Evolutionary conservation across 495 filamentous ascomycete genomes (phyloP).

Genomic region (Hyaloscypha variabilis): DNA sequence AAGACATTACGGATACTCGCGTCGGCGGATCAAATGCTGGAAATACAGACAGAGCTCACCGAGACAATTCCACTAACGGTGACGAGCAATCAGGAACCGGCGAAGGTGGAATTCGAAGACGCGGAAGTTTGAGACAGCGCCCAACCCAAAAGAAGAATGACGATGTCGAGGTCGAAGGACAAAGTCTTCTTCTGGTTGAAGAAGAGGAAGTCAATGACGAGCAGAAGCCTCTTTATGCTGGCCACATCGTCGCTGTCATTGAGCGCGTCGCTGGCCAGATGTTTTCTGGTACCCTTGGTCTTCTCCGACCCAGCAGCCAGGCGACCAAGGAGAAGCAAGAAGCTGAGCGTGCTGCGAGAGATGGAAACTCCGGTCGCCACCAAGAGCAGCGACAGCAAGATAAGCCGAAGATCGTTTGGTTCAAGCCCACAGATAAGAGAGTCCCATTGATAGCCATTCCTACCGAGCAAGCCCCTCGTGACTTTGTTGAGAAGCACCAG

Average conservation of each 20-base stretch:
- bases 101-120: constrained; percentile 83
- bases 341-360: constrained; percentile 89
- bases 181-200: constrained; percentile 93
- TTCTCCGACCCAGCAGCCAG: constrained; percentile 95
- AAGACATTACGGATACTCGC: constrained; percentile 93
- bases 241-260: constrained; percentile 95
- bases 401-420: constrained; percentile 99
- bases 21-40: constrained; percentile 70
- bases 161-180: constrained; percentile 97
- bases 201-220: constrained; percentile 99
- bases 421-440: constrained; percentile 98
- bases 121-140: constrained; percentile 92
- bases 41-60: constrained; percentile 61
- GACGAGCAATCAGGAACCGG: constrained; percentile 63
- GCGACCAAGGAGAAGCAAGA: constrained; percentile 99
- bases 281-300: constrained; percentile 95
- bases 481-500: constrained; percentile 98
- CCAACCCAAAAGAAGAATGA: constrained; percentile 99
- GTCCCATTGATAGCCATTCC: constrained; percentile 97
- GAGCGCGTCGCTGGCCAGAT: constrained; percentile 97
- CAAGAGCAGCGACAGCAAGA: constrained; percentile 83
- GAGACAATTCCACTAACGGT: constrained; percentile 54
- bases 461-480: constrained; percentile 94
- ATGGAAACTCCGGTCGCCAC: constrained; percentile 74
- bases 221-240: constrained; percentile 94